Evolutionary conservation across 139 green algal genomes (phyloP).

Genomic region (Chlorella sp.): DNA sequence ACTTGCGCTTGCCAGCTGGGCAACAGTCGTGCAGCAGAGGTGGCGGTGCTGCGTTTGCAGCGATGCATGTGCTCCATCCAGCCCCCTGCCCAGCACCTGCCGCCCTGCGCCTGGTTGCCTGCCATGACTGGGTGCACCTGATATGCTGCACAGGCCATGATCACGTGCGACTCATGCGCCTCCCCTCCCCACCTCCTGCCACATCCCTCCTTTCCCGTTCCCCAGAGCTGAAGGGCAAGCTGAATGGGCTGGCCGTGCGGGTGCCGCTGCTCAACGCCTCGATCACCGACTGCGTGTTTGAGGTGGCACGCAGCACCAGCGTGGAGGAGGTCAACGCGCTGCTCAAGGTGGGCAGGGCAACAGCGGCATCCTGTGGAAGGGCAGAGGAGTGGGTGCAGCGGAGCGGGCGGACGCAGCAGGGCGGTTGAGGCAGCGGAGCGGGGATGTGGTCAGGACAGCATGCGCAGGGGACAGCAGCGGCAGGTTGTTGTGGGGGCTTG

Average conservation of each 20-base stretch:
- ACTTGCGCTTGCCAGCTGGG: background rate
- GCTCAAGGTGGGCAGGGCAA: constrained; percentile 65
- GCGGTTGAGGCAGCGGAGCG: too few relatives aligned
- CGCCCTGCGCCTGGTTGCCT: background rate
- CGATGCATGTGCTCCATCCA: too few relatives aligned
- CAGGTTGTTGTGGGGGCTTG: too few relatives aligned
- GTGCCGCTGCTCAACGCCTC: constrained; percentile 89
- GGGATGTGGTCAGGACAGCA: too few relatives aligned
- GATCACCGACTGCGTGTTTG: constrained; percentile 86
- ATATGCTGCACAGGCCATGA: background rate
- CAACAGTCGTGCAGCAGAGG: too few relatives aligned
- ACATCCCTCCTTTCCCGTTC: background rate
- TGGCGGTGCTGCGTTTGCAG: too few relatives aligned
- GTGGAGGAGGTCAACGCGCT: constrained; percentile 83
- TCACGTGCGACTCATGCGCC: background rate
- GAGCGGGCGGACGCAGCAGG: too few relatives aligned
- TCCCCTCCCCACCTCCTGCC: background rate
- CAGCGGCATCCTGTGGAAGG: background rate
- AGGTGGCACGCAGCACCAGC: constrained; percentile 67
- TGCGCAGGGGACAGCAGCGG: too few relatives aligned
- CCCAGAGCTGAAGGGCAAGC: constrained; percentile 88
- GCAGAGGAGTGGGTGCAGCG: too few relatives aligned
- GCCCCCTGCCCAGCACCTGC: background rate
- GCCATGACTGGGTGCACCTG: too few relatives aligned
- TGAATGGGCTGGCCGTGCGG: constrained; percentile 89